Evolutionary conservation across 768 basidiomycete species (phyloP).

Genomic region (Naganishia vaughanmartiniae): DNA sequence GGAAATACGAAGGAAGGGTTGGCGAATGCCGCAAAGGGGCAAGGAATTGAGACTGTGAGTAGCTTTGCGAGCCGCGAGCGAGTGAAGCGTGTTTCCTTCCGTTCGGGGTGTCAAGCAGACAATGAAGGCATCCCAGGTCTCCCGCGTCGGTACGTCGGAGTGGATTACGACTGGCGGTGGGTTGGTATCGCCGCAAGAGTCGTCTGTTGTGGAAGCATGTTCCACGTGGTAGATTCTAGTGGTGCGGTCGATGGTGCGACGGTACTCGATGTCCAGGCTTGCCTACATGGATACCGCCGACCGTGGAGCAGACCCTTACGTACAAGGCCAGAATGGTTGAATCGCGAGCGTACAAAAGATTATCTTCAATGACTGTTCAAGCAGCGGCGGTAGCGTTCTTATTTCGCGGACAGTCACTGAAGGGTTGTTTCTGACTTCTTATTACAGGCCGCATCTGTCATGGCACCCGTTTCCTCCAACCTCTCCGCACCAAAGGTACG

Average conservation of each 20-base stretch:
- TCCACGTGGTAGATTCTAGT: too few species aligned
- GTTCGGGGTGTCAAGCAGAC: neutral
- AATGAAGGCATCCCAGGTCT: too few species aligned
- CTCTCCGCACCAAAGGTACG: constrained; percentile 47
- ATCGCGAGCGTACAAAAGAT: too few species aligned
- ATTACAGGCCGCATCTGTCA: constrained; percentile 42
- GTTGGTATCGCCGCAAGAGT: too few species aligned
- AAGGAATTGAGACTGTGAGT: constrained; percentile 25
- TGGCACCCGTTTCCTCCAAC: constrained; percentile 43
- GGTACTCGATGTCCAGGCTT: neutral
- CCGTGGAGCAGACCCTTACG: neutral
- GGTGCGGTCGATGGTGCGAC: too few species aligned
- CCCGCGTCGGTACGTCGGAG: too few species aligned
- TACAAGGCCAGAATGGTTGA: too few species aligned
- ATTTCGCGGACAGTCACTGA: neutral
- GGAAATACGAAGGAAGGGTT: constrained; percentile 18
- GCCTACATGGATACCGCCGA: neutral
- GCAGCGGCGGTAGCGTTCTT: too few species aligned
- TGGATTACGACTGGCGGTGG: too few species aligned
- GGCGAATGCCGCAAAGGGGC: constrained; percentile 26
- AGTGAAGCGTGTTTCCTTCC: neutral
- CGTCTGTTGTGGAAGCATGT: too few species aligned
- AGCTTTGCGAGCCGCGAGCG: neutral
- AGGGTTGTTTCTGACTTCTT: too few species aligned
- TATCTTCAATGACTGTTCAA: too few species aligned